Percentiles rank a stretch among this genome's conserved stretches.
Evolutionary conservation across 129 eudicot genomes (phyloP).

Genomic region (Ambrosia artemisiifolia): DNA sequence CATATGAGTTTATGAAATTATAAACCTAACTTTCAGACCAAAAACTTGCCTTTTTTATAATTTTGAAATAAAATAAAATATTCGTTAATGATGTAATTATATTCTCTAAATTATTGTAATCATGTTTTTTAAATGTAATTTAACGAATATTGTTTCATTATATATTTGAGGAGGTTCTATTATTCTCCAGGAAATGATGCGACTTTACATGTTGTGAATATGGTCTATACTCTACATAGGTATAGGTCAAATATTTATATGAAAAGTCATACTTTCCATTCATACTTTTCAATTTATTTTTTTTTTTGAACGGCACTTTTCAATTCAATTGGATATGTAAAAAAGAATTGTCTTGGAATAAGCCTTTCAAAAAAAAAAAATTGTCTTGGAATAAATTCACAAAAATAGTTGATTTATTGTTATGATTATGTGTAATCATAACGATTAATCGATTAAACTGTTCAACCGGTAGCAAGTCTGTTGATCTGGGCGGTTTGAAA

Average conservation of each 20-base stretch:
- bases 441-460: no score
- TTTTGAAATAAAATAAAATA: neutral
- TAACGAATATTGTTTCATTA: neutral
- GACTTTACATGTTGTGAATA: neutral
- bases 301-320: no score
- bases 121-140: neutral
- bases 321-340: neutral
- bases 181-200: no score
- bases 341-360: neutral
- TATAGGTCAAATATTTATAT: neutral
- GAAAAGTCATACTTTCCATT: neutral
- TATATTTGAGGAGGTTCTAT: neutral
- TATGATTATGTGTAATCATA: no score
- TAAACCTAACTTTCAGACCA: neutral
- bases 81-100: neutral
- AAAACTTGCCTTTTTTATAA: neutral
- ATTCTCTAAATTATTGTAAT: neutral
- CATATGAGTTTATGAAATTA: slow-evolving; percentile 4
- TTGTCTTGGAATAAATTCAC: neutral
- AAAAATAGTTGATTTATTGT: neutral
- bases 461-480: no score
- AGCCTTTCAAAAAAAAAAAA: neutral
- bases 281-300: neutral
- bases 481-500: no score
- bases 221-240: neutral